Evolutionary conservation across 371 early-diverging fungal genomes (phyloP).

Genomic region (Lichtheimia ramosa): DNA sequence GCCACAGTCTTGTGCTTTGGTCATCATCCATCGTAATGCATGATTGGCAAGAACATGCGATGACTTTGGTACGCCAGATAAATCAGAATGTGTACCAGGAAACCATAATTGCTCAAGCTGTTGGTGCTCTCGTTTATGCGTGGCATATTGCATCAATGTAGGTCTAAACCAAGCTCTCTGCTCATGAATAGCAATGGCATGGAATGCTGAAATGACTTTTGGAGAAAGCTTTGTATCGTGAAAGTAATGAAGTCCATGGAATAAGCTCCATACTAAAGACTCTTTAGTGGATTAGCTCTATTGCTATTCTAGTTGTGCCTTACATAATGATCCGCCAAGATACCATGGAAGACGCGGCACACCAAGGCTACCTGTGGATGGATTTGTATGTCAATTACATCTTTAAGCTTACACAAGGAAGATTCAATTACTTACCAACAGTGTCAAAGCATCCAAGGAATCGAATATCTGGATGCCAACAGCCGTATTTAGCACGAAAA

Average conservation of each 20-base stretch:
- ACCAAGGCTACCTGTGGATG: conserved; percentile 20
- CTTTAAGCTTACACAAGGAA: background rate
- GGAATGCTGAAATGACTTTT: conserved; percentile 31
- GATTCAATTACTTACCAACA: conserved; percentile 16
- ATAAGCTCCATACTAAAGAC: conserved; percentile 26
- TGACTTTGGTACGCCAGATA: conserved; percentile 21
- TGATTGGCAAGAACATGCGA: conserved; percentile 25
- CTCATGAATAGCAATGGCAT: conserved; percentile 41
- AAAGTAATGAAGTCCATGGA: conserved; percentile 27
- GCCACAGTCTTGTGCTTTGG: conserved; percentile 25
- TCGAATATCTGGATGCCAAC: conserved; percentile 24
- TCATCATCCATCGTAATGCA: conserved; percentile 37
- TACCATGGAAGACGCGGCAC: conserved; percentile 42
- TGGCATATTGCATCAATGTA: conserved; percentile 25
- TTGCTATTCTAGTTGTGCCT: background rate
- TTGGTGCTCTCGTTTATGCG: conserved; percentile 14
- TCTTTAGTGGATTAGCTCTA: background rate
- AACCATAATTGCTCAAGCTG: conserved; percentile 38
- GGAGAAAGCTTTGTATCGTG: conserved; percentile 36
- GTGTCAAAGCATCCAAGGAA: conserved; percentile 46
- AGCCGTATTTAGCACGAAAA: conserved; percentile 23
- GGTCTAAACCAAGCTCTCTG: conserved; percentile 43
- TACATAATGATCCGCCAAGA: conserved; percentile 36
- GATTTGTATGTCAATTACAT: background rate
- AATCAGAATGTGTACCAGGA: conserved; percentile 39